These are phyloP conservation scores for Leucosporidium yakuticum DNA, from an alignment of 768 basidiomycete species.

Conservation along the genomic window DNA sequence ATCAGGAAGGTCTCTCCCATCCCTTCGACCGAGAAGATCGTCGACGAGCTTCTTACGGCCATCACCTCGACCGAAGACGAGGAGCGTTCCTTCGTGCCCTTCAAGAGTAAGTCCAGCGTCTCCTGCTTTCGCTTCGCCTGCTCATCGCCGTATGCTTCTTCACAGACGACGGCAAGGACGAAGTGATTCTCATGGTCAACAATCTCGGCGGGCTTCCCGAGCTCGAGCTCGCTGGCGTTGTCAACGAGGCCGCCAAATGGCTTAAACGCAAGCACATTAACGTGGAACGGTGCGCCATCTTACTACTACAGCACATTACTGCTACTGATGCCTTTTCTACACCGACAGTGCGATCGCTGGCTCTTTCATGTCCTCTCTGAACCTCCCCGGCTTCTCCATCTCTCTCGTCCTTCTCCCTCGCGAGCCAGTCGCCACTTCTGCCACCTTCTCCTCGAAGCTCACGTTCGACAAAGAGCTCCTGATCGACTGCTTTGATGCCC, in stretches of 20 bases:
- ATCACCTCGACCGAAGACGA: slow-evolving; percentile 43
- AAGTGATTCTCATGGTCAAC: slow-evolving; percentile 46
- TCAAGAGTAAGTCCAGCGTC: slow-evolving; percentile 28
- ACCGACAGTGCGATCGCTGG: slow-evolving; percentile 32
- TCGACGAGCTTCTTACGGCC: slow-evolving; percentile 43
- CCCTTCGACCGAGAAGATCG: slow-evolving; percentile 37
- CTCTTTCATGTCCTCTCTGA: slow-evolving; percentile 44
- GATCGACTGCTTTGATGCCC: slow-evolving; percentile 43
- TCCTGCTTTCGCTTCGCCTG: background rate
- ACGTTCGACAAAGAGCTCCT: slow-evolving; percentile 41
- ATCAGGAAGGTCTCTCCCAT: slow-evolving; percentile 39
- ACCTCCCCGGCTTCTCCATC: slow-evolving; percentile 48
- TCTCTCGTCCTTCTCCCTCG: slow-evolving; percentile 45
- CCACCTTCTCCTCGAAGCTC: background rate
- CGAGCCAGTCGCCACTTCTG: slow-evolving; percentile 22
- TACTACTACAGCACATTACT: no score
- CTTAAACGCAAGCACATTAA: slow-evolving; percentile 30
- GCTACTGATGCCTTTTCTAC: no score
- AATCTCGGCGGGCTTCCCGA: slow-evolving; percentile 42
- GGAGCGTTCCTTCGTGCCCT: slow-evolving; percentile 46
- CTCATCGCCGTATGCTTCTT: background rate
- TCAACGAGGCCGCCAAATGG: slow-evolving; percentile 34
- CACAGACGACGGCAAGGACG: slow-evolving; percentile 40
- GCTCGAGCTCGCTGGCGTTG: slow-evolving; percentile 38
- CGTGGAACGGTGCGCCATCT: slow-evolving; percentile 29